phyloP scores from a whole-genome alignment of 179 eudicot species.

The Pouteria campechiana region DNA sequence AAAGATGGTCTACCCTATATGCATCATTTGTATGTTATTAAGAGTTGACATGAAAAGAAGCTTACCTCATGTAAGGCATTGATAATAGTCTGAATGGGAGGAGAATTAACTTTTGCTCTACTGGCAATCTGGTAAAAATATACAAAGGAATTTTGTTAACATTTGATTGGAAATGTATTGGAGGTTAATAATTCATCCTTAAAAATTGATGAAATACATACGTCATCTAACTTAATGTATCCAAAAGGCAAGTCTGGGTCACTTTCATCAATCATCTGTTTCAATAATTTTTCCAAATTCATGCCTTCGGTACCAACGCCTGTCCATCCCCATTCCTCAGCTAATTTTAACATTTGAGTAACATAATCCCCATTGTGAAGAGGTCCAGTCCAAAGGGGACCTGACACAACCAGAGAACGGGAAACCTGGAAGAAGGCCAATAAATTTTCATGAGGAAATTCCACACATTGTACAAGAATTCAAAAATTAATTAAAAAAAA shows the following conservation, averaged over 20 bases:
- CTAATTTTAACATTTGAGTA: slow-evolving; percentile 49
- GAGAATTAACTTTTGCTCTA: slow-evolving; percentile 80
- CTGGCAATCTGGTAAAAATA: slow-evolving; percentile 46
- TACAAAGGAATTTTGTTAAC: not conserved
- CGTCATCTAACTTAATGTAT: slow-evolving; percentile 74
- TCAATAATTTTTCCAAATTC: slow-evolving; percentile 56
- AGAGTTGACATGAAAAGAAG: no score
- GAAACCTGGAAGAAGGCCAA: slow-evolving; percentile 45
- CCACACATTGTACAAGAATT: no score
- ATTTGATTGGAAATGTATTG: not conserved
- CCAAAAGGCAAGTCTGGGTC: slow-evolving; percentile 68
- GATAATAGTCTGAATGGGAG: slow-evolving; percentile 41
- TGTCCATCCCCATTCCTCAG: slow-evolving; percentile 84
- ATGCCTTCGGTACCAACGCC: slow-evolving; percentile 34
- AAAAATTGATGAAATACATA: slow-evolving; percentile 3
- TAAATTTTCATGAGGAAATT: no score
- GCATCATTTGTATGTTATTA: no score
- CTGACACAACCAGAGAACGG: slow-evolving; percentile 53
- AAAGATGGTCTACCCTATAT: no score
- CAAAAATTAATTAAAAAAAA: no score
- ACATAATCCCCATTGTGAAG: slow-evolving; percentile 59
- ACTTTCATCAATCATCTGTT: slow-evolving; percentile 81
- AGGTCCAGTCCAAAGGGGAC: slow-evolving; percentile 97
- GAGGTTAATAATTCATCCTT: not conserved
- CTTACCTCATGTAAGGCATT: slow-evolving; percentile 57